These are phyloP conservation scores for Aureobasidium sp. DNA, from an alignment of 2,329 filamentous ascomycete species.

Conservation along the genomic window DNA sequence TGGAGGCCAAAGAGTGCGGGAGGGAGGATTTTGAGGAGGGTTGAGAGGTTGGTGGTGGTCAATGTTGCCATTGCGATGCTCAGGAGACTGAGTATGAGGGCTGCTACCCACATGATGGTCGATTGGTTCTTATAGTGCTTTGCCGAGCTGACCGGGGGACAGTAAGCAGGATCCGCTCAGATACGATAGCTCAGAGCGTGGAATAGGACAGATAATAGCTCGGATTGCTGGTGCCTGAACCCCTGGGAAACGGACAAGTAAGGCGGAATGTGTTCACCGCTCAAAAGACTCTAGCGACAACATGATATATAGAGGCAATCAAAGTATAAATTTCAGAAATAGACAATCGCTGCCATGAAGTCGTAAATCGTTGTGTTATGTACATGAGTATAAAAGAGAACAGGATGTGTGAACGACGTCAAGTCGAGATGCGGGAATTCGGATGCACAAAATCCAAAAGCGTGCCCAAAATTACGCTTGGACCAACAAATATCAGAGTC, in stretches of 20 bases:
- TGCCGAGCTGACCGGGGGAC: neutral
- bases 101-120: neutral
- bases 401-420: neutral
- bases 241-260: neutral
- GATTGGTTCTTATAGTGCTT: neutral
- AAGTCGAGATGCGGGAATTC: neutral
- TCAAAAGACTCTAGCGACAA: neutral
- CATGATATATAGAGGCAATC: neutral
- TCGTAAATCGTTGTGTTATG: conserved; percentile 3
- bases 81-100: neutral
- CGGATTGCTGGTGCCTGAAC: neutral
- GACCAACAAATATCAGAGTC: neutral
- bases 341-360: neutral
- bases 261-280: too few relatives aligned
- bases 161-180: too few relatives aligned
- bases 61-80: neutral
- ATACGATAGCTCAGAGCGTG: neutral
- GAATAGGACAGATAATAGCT: neutral
- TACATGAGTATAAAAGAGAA: neutral
- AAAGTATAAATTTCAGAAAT: too few relatives aligned
- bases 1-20: neutral
- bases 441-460: neutral
- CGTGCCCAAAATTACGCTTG: neutral
- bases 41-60: neutral
- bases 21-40: neutral